Percentiles rank a stretch among this genome's conserved stretches.
Conservation (phyloP, 2,329 filamentous ascomycete species). For the Didymella lethalis region DNA sequence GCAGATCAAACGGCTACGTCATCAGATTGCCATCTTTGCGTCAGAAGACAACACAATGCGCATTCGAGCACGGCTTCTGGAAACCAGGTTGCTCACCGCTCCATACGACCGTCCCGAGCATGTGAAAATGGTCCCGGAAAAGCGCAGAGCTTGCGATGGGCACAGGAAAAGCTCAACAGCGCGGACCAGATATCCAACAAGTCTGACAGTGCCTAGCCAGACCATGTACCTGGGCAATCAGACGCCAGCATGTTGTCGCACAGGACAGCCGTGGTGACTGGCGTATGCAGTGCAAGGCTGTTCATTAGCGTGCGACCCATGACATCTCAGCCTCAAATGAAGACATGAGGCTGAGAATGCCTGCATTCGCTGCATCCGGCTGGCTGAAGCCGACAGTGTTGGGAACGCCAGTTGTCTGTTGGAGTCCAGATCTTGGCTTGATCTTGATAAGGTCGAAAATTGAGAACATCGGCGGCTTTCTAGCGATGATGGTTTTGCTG, state of each 20-base stretch:
- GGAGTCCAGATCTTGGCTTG: slow-evolving; percentile 14
- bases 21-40: neutral
- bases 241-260: neutral
- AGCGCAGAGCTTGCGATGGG: neutral
- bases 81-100: slow-evolving; percentile 6
- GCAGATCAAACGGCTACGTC: neutral
- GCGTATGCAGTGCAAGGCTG: slow-evolving; percentile 1
- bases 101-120: neutral
- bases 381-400: slow-evolving; percentile 5
- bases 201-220: neutral
- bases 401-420: slow-evolving; percentile 3
- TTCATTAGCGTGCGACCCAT: slow-evolving; percentile 1
- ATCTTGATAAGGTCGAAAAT: slow-evolving; percentile 13
- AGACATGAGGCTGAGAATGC: slow-evolving; percentile 6
- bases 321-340: slow-evolving; percentile 8
- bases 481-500: slow-evolving; percentile 5
- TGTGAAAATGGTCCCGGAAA: slow-evolving; percentile 9
- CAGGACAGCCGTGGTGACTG: neutral
- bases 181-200: neutral
- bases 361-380: slow-evolving; percentile 5
- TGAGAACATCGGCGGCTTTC: slow-evolving; percentile 3
- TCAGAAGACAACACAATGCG: neutral
- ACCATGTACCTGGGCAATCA: slow-evolving; percentile 1
- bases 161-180: neutral
- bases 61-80: neutral